Evolutionary conservation across 2,329 filamentous ascomycete species (phyloP).

Genomic region (Xylariales sp.): DNA sequence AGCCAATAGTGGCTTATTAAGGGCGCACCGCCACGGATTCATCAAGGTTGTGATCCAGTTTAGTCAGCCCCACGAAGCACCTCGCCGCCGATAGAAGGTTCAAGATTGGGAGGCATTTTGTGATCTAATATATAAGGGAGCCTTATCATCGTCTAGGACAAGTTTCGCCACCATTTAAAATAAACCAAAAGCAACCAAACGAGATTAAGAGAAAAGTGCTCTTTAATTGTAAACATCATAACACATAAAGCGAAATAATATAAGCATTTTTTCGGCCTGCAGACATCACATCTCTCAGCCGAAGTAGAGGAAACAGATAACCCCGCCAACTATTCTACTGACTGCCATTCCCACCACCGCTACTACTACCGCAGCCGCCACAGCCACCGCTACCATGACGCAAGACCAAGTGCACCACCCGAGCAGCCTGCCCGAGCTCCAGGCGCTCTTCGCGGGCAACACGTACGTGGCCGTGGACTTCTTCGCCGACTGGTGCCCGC

Average conservation of each 20-base stretch:
- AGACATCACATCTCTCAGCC: no score
- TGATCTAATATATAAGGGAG: no score
- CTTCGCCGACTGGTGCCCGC: constrained; percentile 56
- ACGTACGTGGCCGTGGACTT: constrained; percentile 54
- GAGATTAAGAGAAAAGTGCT: no score
- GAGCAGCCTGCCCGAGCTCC: constrained; percentile 40
- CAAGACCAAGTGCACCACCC: constrained; percentile 29
- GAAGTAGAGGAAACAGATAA: no score
- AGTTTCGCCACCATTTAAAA: no score
- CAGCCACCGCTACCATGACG: constrained; percentile 8
- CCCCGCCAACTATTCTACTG: neutral
- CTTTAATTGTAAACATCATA: no score
- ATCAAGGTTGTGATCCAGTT: neutral
- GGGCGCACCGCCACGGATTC: neutral
- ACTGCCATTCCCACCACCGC: neutral
- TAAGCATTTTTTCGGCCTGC: no score
- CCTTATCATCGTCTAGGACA: no score
- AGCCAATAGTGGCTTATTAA: constrained; percentile 1
- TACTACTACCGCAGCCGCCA: no score
- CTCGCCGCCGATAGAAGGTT: neutral
- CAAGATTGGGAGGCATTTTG: no score
- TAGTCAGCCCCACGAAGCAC: constrained; percentile 4
- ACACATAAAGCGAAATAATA: no score
- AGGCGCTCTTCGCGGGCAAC: constrained; percentile 40
- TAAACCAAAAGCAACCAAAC: no score